Conservation (phyloP, 2,329 filamentous ascomycete species). For the Drechslerella dactyloides region DNA sequence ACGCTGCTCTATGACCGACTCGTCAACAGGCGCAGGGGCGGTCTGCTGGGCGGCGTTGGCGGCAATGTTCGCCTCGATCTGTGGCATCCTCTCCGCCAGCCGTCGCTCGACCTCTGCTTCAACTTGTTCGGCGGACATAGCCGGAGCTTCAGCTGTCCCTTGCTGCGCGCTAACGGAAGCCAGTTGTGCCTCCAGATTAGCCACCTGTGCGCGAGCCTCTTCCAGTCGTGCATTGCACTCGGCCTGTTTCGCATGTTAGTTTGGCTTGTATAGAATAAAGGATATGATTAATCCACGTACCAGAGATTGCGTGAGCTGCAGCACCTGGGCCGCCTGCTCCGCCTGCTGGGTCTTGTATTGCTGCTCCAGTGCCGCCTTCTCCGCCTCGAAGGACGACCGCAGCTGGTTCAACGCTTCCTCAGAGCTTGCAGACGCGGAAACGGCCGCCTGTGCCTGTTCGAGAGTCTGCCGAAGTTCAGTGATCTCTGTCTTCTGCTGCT, state of each 20-base stretch:
- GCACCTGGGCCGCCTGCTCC: slow-evolving; percentile 35
- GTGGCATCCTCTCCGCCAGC: slow-evolving; percentile 33
- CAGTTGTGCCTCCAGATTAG: slow-evolving; percentile 32
- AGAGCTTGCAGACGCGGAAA: slow-evolving; percentile 19
- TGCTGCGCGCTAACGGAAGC: slow-evolving; percentile 21
- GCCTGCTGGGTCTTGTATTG: slow-evolving; percentile 37
- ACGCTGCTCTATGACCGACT: slow-evolving; percentile 48
- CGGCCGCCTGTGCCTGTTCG: slow-evolving; percentile 26
- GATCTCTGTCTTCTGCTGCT: slow-evolving; percentile 41
- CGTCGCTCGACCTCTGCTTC: slow-evolving; percentile 53
- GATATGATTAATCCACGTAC: slow-evolving; percentile 18
- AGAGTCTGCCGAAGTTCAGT: slow-evolving; percentile 28
- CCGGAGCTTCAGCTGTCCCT: slow-evolving; percentile 14
- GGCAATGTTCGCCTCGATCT: slow-evolving; percentile 37
- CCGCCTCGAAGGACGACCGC: slow-evolving; percentile 23
- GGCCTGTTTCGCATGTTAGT: slow-evolving; percentile 16
- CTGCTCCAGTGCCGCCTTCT: slow-evolving; percentile 27
- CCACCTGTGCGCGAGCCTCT: slow-evolving; percentile 22
- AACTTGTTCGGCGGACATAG: slow-evolving; percentile 32
- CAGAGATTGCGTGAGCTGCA: slow-evolving; percentile 36
- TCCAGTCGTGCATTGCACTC: slow-evolving; percentile 25
- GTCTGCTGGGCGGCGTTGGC: slow-evolving; percentile 16
- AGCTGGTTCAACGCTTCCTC: slow-evolving; percentile 25
- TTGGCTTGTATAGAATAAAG: not conserved
- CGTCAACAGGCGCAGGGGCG: not conserved